A percentile compares a stretch with the other conserved stretches of the same genome.
These are phyloP conservation scores for Austroboletus rostrupii DNA, from an alignment of 1,284 basidiomycete genomes.

Conservation along the genomic window DNA sequence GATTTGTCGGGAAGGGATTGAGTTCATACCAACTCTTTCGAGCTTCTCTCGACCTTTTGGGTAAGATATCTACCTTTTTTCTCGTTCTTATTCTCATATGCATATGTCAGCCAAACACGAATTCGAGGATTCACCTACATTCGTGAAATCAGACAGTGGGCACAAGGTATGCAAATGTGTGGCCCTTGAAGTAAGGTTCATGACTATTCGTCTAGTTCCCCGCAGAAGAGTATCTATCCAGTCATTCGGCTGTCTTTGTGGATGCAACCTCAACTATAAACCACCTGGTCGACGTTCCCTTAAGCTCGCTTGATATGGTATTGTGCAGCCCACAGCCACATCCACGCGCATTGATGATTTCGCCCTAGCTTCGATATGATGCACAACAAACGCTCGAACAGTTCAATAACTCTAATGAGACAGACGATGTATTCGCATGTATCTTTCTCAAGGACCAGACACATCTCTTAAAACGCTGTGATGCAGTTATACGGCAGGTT, in stretches of 20 bases:
- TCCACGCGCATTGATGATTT: slow-evolving; percentile 1
- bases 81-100: slow-evolving; percentile 6
- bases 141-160: slow-evolving; percentile 53
- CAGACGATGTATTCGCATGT: slow-evolving; percentile 67
- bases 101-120: slow-evolving; percentile 60
- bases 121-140: slow-evolving; percentile 60
- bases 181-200: slow-evolving; percentile 5
- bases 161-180: slow-evolving; percentile 39
- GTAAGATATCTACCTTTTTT: slow-evolving; percentile 36
- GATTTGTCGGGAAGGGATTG: slow-evolving; percentile 64
- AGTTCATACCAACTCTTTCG: slow-evolving; percentile 88
- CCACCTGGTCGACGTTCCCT: slow-evolving; percentile 72
- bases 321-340: neutral
- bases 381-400: slow-evolving; percentile 69
- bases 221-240: slow-evolving; percentile 50
- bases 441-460: slow-evolving; percentile 72
- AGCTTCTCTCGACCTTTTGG: slow-evolving; percentile 74
- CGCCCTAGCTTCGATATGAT: slow-evolving; percentile 66
- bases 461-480: slow-evolving; percentile 59
- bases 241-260: slow-evolving; percentile 63
- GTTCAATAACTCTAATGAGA: slow-evolving; percentile 45
- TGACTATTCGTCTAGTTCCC: slow-evolving; percentile 41
- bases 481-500: slow-evolving; percentile 57
- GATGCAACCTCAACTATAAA: slow-evolving; percentile 82
- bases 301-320: slow-evolving; percentile 69